A percentile compares a stretch with the other conserved stretches of the same genome.
These are phyloP conservation scores for Sungouiella blattae DNA, from an alignment of 805 yeast genomes.

Conservation along the genomic window DNA sequence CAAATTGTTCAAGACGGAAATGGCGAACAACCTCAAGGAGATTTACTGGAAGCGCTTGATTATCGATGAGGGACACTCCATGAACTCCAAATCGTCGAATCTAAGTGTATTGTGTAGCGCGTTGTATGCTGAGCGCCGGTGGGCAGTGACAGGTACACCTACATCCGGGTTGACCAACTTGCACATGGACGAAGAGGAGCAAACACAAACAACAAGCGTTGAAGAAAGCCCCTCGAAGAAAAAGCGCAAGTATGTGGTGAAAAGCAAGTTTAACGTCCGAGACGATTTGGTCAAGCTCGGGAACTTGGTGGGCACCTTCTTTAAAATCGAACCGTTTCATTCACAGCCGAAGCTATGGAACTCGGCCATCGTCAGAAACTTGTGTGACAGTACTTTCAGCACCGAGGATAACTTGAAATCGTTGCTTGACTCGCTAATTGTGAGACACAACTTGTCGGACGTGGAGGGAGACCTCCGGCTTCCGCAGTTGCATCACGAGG, in stretches of 20 bases:
- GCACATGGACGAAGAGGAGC: constrained; percentile 42
- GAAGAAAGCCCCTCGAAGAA: constrained; percentile 14
- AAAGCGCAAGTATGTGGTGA: constrained; percentile 41
- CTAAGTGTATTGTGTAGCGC: constrained; percentile 47
- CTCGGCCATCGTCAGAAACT: constrained; percentile 45
- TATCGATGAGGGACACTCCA: constrained; percentile 73
- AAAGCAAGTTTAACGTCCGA: constrained; percentile 46
- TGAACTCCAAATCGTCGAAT: constrained; percentile 50
- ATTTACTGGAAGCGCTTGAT: constrained; percentile 67
- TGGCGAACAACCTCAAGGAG: constrained; percentile 30
- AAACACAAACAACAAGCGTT: constrained; percentile 4
- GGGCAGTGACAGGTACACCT: constrained; percentile 79
- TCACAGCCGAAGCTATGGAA: constrained; percentile 47
- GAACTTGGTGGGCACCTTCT: constrained; percentile 46
- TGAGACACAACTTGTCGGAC: constrained; percentile 54
- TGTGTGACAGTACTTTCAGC: constrained; percentile 31
- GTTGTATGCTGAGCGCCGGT: constrained; percentile 55
- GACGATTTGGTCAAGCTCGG: constrained; percentile 58
- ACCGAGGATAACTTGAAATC: constrained; percentile 39
- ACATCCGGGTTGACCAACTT: constrained; percentile 64
- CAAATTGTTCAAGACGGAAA: constrained; percentile 14
- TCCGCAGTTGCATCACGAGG: constrained; percentile 57
- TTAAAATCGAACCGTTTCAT: constrained; percentile 58
- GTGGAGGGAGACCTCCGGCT: constrained; percentile 53
- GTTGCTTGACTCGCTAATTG: constrained; percentile 46